Base-by-base conservation (phyloP, 2,329 filamentous ascomycete genomes). In the Fusarium buharicum region DNA sequence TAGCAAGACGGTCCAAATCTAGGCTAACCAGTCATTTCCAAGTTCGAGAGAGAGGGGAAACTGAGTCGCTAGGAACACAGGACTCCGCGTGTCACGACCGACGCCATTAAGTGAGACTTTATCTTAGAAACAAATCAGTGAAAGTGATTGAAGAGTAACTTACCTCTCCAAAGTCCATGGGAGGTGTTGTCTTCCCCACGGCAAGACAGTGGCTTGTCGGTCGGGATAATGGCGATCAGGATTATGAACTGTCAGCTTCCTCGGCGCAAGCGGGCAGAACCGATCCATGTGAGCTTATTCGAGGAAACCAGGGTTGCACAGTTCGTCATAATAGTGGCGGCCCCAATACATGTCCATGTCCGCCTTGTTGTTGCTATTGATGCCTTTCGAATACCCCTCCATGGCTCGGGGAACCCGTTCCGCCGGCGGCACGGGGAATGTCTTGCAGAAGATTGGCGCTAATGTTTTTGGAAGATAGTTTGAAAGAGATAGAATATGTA, bases 51-150 rank as follows among this genome's bases (percentile, higher is more conserved):
- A 45, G 39, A 51, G 53, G 44, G 50, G 40, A 59, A 55, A 31
- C 45, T 37, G 33, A 51, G 53, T 41, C 28, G 53, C 38, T 36
- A 58, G 50, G 58, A 54, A 60, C 45, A 66, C 55, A 58, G 22
- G 48, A 43, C 50, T 39, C 31, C 20, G 53, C 37, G 55, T 58
- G 53, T 37, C 55, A 55, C 52, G 30, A 30, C 41, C 36, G 40
- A 44, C 49, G 40, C 28, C 54, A 62, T 63, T 55, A 68, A 55
- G 68, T 65, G 55, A 68, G 64, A 67, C 45, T 47, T 36, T 59
- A 59, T 51, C 50, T 47, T 44, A 36, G 55, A 46, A 43, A 50
- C 18, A 56, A 31, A 33, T 48, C 49, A 60, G 43, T 43, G 16
- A 57, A 34, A 31, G 14, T n/a, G 8, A 14, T 20, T 20, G 22